Conservation (phyloP, 2,329 filamentous ascomycete genomes). For the Hymenoscyphus fraxineus region DNA sequence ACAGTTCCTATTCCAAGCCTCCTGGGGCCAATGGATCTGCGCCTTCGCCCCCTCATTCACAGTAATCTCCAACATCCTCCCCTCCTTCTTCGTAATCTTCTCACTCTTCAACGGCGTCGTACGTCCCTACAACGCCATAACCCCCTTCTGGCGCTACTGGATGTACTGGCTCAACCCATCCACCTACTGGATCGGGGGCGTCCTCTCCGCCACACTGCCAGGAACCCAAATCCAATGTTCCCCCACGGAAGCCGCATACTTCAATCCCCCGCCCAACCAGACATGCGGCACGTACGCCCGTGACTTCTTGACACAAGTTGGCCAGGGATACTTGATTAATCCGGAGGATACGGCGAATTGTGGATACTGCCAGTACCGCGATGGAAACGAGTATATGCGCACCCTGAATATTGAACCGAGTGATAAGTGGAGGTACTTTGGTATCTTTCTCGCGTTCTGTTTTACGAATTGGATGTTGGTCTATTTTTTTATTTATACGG, state of each 20-base stretch:
- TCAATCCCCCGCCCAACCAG: conserved; percentile 60
- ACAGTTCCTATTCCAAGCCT: conserved; percentile 64
- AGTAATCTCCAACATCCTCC: conserved; percentile 62
- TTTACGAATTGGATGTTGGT: conserved; percentile 68
- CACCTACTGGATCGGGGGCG: conserved; percentile 63
- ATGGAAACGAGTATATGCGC: conserved; percentile 60
- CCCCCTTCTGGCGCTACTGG: conserved; percentile 34
- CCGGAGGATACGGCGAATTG: conserved; percentile 55
- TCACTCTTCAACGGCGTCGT: conserved; percentile 71
- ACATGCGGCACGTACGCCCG: conserved; percentile 64
- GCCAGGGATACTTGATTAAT: conserved; percentile 55
- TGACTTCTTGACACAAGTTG: conserved; percentile 48
- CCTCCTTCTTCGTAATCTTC: conserved; percentile 51
- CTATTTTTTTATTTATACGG: conserved; percentile 74
- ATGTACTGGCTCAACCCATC: conserved; percentile 59
- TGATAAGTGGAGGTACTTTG: conserved; percentile 71
- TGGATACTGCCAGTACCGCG: conserved; percentile 64
- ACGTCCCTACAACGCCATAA: conserved; percentile 58
- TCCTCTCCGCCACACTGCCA: conserved; percentile 60
- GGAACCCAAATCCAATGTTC: conserved; percentile 48
- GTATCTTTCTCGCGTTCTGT: conserved; percentile 68
- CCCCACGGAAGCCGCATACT: conserved; percentile 52
- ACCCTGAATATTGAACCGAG: conserved; percentile 47
- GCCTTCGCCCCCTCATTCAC: conserved; percentile 77
- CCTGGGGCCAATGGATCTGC: conserved; percentile 81